Base-by-base conservation (phyloP, 345 rosid genomes). In the Rhizophora apiculata region DNA sequence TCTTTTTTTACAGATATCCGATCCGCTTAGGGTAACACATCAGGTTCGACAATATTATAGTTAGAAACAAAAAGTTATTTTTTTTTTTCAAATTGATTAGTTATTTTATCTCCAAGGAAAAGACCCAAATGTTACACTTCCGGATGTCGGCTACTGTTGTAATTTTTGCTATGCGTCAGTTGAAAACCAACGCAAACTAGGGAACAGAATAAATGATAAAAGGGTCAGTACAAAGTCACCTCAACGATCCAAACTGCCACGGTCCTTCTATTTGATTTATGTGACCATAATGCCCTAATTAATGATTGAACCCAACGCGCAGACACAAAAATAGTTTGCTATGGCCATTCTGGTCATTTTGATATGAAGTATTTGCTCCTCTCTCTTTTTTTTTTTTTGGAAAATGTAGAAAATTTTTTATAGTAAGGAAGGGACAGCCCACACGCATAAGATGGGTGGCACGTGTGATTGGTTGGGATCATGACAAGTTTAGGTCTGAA, bases 171-270 rank as follows among this genome's bases (percentile, higher is more conserved):
- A 15, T 30, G 34, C 51, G 62, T 64, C 72, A 68, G 71, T 74
- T 64, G 79, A 77, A 77, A 83, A 78, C 84, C 73, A 72, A 74
- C 82, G 82, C 84, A 73, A 78, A 67, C 82, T 77, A 71, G 75
- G 80, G 84, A 81, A 81, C 81, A 86, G 80, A 79, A 84, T 69
- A 82, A 69, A 70, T n/a, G 85, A 80, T 77, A 73, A 78, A 75
- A 79, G 85, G 85, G 85, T 83, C 73, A 82, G 88, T 84, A 76
- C 80, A 78, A 71, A 65, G 87, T 83, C 88, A 78, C 80, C 75
- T 87, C 88, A 83, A 79, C 78, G 84, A 82, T 76, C 86, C 80
- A 78, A 86, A 80, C 84, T 70, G 68, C 84, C 83, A 80, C 84
- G 83, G 78, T 76, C 85, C 75, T 71, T 64, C 18, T 61, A 58